Percentiles rank a stretch among this genome's conserved stretches.
Evolutionary conservation across 345 rosid genomes (phyloP).

Genomic region (Melastoma malabathricum): DNA sequence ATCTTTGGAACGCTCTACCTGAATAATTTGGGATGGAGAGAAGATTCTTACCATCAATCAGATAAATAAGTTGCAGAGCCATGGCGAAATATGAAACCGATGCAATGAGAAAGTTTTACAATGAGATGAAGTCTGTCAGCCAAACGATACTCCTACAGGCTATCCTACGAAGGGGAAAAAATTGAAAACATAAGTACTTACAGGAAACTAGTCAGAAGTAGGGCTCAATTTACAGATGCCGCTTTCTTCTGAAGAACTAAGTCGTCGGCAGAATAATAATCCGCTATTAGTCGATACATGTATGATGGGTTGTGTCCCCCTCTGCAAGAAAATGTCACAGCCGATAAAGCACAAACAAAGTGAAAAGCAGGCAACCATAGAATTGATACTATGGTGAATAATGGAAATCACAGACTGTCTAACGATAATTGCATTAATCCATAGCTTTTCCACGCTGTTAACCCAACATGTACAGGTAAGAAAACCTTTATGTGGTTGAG

Average conservation of each 20-base stretch:
- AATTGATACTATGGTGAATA: neutral
- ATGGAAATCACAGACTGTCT: too few species aligned
- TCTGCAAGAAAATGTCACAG: conserved; percentile 19
- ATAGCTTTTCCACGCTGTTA: too few species aligned
- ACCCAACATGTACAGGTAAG: neutral
- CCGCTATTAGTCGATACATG: conserved; percentile 92
- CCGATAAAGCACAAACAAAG: neutral
- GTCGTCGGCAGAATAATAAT: conserved; percentile 95
- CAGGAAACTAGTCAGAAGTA: neutral
- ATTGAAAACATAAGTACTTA: conserved; percentile 2
- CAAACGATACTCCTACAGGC: too few species aligned
- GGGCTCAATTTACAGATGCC: conserved; percentile 19
- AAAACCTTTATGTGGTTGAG: neutral
- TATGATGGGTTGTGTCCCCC: conserved; percentile 98
- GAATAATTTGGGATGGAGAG: too few species aligned
- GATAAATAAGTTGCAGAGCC: too few species aligned
- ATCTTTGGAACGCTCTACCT: too few species aligned
- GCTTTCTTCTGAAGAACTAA: conserved; percentile 54
- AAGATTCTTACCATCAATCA: too few species aligned
- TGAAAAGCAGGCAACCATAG: neutral
- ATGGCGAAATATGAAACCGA: too few species aligned
- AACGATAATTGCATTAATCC: too few species aligned
- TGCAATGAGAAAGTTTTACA: too few species aligned
- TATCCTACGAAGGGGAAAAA: too few species aligned
- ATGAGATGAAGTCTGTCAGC: too few species aligned